Evolutionary conservation across 768 basidiomycete genomes (phyloP).

Genomic region (Russula lepida): DNA sequence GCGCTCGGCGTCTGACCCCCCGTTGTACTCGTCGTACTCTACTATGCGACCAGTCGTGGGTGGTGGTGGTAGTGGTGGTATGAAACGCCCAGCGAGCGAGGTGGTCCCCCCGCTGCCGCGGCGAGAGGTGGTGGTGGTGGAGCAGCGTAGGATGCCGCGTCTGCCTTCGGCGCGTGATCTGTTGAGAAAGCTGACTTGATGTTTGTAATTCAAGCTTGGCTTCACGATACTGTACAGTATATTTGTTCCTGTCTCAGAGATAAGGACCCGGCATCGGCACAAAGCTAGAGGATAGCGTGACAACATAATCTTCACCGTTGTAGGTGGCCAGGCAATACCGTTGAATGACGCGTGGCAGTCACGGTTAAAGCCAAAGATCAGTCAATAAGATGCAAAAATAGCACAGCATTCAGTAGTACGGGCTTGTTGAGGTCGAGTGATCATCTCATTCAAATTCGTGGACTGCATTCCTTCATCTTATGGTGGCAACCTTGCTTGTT

Average conservation of each 20-base stretch:
- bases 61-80: not conserved
- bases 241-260: not conserved
- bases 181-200: conserved; percentile 10
- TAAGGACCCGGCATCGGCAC: not conserved
- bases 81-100: conserved; percentile 11
- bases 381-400: too few relatives aligned
- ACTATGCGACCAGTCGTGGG: not conserved
- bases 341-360: too few relatives aligned
- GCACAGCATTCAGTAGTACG: too few relatives aligned
- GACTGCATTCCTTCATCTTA: too few relatives aligned
- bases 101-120: conserved; percentile 2
- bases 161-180: conserved; percentile 14
- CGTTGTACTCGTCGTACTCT: conserved; percentile 5
- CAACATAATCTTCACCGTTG: too few relatives aligned
- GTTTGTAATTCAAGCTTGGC: not conserved
- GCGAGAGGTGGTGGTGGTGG: not conserved
- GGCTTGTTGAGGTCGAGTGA: too few relatives aligned
- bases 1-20: conserved; percentile 14
- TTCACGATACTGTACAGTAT: not conserved
- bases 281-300: too few relatives aligned
- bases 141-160: conserved; percentile 14
- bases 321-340: not conserved
- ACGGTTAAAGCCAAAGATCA: not conserved
- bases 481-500: too few relatives aligned
- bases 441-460: too few relatives aligned